These are phyloP conservation scores for Claviceps cyperi DNA, from an alignment of 2,329 filamentous ascomycete genomes.

Conservation along the genomic window DNA sequence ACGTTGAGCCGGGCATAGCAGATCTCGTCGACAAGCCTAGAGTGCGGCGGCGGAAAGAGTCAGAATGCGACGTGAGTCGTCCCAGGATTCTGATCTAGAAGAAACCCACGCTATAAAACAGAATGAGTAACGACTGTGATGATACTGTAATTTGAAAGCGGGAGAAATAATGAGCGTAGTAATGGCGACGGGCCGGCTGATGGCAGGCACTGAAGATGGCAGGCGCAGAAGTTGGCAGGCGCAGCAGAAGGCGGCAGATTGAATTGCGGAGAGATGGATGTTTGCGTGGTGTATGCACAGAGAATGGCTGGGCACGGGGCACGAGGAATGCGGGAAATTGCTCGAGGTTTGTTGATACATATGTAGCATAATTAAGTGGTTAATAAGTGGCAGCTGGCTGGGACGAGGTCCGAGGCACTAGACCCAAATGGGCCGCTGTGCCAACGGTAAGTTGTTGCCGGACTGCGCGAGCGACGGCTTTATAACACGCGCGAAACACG, in stretches of 20 bases:
- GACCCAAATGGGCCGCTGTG: slow-evolving; percentile 4
- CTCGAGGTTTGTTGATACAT: slow-evolving; percentile 17
- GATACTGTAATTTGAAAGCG: background rate
- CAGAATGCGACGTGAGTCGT: background rate
- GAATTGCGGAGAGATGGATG: slow-evolving; percentile 4
- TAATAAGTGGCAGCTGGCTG: slow-evolving; percentile 6
- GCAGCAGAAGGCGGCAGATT: background rate
- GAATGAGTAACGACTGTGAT: slow-evolving; percentile 1
- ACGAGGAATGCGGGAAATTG: slow-evolving; percentile 23
- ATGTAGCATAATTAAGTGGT: slow-evolving; percentile 1
- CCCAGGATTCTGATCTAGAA: background rate
- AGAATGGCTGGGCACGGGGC: slow-evolving; percentile 6
- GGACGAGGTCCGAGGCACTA: slow-evolving; percentile 11
- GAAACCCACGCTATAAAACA: background rate
- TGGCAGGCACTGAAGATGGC: slow-evolving; percentile 3
- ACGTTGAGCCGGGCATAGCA: slow-evolving; percentile 4
- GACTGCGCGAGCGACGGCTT: too few relatives aligned
- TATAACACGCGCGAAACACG: too few relatives aligned
- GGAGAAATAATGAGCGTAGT: slow-evolving; percentile 8
- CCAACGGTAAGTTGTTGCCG: background rate
- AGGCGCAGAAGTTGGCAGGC: background rate
- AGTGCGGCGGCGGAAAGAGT: background rate
- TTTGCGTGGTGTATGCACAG: slow-evolving; percentile 4
- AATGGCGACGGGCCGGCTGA: slow-evolving; percentile 4
- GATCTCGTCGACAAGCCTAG: background rate